Percentiles rank a stretch among this genome's conserved stretches.
Conservation (phyloP, 805 yeast genomes). For the Myxozyma mucilagina region DNA sequence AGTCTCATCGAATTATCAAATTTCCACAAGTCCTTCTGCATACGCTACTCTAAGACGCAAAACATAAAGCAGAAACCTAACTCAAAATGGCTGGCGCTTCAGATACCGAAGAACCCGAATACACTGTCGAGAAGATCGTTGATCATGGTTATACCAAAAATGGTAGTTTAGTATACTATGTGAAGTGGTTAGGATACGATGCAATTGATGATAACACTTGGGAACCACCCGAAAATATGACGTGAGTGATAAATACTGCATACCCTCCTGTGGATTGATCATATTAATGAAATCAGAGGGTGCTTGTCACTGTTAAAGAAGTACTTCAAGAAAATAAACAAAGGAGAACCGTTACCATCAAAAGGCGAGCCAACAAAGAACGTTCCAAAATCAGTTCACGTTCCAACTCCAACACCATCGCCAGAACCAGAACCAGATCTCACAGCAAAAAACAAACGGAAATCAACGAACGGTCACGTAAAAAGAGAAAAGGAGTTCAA, state of each 20-base stretch:
- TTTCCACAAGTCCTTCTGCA: too few relatives aligned
- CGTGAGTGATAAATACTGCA: background rate
- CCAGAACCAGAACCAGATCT: background rate
- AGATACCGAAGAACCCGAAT: background rate
- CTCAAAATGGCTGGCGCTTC: background rate
- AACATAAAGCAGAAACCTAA: background rate
- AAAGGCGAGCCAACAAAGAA: background rate
- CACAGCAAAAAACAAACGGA: background rate
- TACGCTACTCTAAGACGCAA: too few relatives aligned
- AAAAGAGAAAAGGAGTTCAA: background rate
- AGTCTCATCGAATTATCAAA: too few relatives aligned
- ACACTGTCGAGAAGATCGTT: conserved; percentile 1
- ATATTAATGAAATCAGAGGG: background rate
- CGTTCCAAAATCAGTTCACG: background rate
- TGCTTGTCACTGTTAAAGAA: background rate
- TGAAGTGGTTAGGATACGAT: conserved; percentile 8
- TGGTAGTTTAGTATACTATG: background rate
- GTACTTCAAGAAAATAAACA: background rate
- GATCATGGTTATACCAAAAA: background rate
- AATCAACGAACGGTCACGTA: background rate
- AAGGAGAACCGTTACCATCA: background rate
- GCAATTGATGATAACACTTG: background rate
- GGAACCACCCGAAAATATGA: background rate
- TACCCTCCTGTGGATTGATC: background rate
- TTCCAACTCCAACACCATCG: background rate